Conservation (phyloP, 768 basidiomycete genomes). For the Dentipellis fragilis region DNA sequence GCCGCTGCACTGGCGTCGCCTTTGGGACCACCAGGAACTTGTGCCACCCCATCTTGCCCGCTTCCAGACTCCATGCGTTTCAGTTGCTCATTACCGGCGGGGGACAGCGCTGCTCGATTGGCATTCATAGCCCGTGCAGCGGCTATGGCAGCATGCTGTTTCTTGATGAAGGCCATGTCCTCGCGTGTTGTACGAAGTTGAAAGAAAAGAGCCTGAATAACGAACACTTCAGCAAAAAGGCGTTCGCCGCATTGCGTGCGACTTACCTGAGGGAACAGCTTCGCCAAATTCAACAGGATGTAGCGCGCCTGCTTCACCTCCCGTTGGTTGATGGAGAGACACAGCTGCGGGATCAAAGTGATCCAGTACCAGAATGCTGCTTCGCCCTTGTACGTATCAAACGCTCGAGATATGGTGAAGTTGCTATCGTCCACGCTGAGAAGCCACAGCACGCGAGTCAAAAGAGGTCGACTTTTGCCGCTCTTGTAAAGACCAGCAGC, state of each 20-base stretch:
- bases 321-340: slow-evolving; percentile 78
- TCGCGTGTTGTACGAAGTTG: slow-evolving; percentile 79
- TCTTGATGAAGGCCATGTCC: slow-evolving; percentile 44
- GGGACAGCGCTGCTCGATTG: background rate
- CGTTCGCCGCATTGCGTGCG: background rate
- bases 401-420: slow-evolving; percentile 66
- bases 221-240: background rate
- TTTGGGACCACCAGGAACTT: background rate
- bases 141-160: slow-evolving; percentile 28
- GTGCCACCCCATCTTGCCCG: background rate
- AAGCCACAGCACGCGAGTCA: slow-evolving; percentile 92
- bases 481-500: slow-evolving; percentile 93
- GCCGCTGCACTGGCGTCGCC: background rate
- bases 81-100: background rate
- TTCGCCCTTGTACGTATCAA: slow-evolving; percentile 94
- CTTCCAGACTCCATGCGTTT: background rate
- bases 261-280: slow-evolving; percentile 80
- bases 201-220: slow-evolving; percentile 81
- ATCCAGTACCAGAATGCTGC: slow-evolving; percentile 99
- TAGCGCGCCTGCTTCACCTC: slow-evolving; percentile 91
- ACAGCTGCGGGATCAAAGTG: slow-evolving; percentile 88
- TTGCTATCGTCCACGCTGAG: slow-evolving; percentile 81
- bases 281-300: slow-evolving; percentile 82
- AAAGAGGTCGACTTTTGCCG: slow-evolving; percentile 83
- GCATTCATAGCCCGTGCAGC: slow-evolving; percentile 20